Evolutionary conservation across 2,329 filamentous ascomycete species (phyloP).

Genomic region (Thelonectria olida): DNA sequence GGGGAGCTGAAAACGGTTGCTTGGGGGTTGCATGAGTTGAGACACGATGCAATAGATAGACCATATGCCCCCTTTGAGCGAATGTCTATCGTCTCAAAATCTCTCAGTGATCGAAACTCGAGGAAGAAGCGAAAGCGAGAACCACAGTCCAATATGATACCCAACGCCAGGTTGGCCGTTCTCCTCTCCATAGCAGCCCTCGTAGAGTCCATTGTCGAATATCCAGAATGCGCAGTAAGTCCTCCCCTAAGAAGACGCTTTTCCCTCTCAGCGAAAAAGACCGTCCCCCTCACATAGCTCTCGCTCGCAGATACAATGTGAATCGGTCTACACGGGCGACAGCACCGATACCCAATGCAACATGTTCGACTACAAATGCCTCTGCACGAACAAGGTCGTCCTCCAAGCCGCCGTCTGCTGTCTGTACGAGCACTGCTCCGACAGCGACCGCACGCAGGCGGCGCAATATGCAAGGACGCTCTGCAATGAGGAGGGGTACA

Average conservation of each 20-base stretch:
- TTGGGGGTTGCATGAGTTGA: neutral
- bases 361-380: slow-evolving; percentile 13
- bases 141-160: neutral
- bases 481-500: neutral
- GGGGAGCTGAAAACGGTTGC: neutral
- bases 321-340: neutral
- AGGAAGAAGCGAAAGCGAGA: neutral
- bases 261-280: neutral
- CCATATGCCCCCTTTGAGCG: neutral
- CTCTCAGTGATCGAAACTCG: neutral
- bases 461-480: neutral
- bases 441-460: slow-evolving; percentile 1
- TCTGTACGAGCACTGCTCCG: slow-evolving; percentile 11
- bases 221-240: slow-evolving; percentile 20
- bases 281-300: too few relatives aligned
- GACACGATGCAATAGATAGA: neutral
- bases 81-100: neutral
- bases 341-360: neutral
- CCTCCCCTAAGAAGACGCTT: neutral
- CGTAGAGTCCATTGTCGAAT: neutral
- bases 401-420: slow-evolving; percentile 12
- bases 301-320: neutral
- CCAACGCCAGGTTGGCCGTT: neutral
- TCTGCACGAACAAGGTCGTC: slow-evolving; percentile 4
- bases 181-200: neutral